Base-by-base conservation (phyloP, 345 rosid species). In the Iberis pinnata region DNA sequence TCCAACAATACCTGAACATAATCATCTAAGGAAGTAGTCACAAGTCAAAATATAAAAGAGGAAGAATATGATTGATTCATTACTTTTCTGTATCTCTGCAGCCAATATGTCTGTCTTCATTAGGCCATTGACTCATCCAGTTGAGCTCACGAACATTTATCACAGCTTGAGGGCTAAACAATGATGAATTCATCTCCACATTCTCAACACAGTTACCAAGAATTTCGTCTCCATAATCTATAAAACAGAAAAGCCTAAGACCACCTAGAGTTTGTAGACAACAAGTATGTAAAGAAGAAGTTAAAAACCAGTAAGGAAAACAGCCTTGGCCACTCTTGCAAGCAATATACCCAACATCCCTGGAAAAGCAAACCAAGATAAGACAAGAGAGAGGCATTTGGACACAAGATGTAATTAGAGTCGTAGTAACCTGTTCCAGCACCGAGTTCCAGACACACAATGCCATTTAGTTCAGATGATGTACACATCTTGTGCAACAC, bases 351-450 rank as follows among this genome's bases (percentile, higher is more conserved):
- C 95, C 11, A 72, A 82, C 49, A 87, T 60, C 35, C 98, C 95
- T 84, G 76, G 33, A 53, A 45, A 56, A 71, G n/a, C 10, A 45
- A 36, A 43, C 7, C 12, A 33, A 58, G 44, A 53, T 11, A 29
- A n/a, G n/a, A n/a, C n/a, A n/a, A n/a, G n/a, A n/a, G n/a, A n/a
- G n/a, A n/a, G n/a, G n/a, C n/a, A n/a, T n/a, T n/a, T n/a, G n/a
- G n/a, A n/a, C n/a, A n/a, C n/a, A n/a, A n/a, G n/a, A n/a, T n/a
- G n/a, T n/a, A n/a, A n/a, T n/a, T n/a, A n/a, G n/a, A n/a, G n/a
- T n/a, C n/a, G n/a, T 29, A 48, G 33, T 11, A n/a, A 87, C 96
- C 96, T 60, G 95, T 87, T 70, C 96, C 96, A 70, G 92, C 82
- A 59, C 98, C 98, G 53, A 90, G 92, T 68, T 82, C 96, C 6